These are phyloP conservation scores for Dactylonectria estremocensis DNA, from an alignment of 2,329 filamentous ascomycete genomes.

Conservation along the genomic window DNA sequence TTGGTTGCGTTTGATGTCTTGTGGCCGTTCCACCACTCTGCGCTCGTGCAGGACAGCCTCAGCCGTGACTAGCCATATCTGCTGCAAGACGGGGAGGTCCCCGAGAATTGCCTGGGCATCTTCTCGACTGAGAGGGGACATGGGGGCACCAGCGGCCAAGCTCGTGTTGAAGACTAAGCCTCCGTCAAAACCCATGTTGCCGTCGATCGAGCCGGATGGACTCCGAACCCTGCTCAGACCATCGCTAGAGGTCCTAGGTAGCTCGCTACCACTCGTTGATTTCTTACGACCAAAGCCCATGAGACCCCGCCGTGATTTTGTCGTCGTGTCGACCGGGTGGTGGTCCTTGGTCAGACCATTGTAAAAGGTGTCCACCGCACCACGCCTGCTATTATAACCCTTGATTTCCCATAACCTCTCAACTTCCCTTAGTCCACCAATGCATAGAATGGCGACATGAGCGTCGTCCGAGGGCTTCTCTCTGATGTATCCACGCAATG, in stretches of 20 bases:
- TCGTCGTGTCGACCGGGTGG: slow-evolving; percentile 52
- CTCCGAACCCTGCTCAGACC: slow-evolving; percentile 46
- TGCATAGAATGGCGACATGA: slow-evolving; percentile 71
- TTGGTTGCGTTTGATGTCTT: slow-evolving; percentile 75
- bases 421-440: slow-evolving; percentile 75
- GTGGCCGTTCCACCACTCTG: slow-evolving; percentile 69
- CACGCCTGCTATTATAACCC: slow-evolving; percentile 73
- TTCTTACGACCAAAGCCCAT: slow-evolving; percentile 72
- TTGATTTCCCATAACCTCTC: slow-evolving; percentile 77
- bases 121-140: slow-evolving; percentile 68
- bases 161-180: slow-evolving; percentile 72
- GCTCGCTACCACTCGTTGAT: slow-evolving; percentile 56
- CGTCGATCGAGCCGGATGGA: slow-evolving; percentile 51
- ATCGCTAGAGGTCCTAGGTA: slow-evolving; percentile 45
- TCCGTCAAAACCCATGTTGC: slow-evolving; percentile 49
- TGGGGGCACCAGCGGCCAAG: slow-evolving; percentile 73
- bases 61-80: slow-evolving; percentile 75
- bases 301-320: slow-evolving; percentile 68
- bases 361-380: slow-evolving; percentile 74
- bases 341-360: slow-evolving; percentile 63
- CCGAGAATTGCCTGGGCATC: slow-evolving; percentile 65
- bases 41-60: slow-evolving; percentile 74
- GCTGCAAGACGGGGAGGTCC: slow-evolving; percentile 71
- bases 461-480: slow-evolving; percentile 75
- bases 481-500: slow-evolving; percentile 74